Evolutionary conservation across 768 basidiomycete species (phyloP).

Genomic region (Exsudoporus frostii): DNA sequence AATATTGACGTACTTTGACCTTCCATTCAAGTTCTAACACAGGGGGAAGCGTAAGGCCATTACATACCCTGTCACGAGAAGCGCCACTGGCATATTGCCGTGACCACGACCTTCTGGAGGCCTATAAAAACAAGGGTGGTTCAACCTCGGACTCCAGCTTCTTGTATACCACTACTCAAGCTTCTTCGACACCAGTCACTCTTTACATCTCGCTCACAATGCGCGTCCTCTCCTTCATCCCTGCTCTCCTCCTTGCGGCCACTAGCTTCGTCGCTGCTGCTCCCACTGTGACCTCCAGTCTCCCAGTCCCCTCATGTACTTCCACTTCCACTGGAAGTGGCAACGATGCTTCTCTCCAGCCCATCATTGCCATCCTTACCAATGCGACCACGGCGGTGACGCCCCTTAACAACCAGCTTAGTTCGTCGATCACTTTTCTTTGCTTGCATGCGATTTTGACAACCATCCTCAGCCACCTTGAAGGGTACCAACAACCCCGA

Average conservation of each 20-base stretch:
- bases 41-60: no score
- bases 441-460: neutral
- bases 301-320: neutral
- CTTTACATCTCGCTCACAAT: conserved; percentile 15
- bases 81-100: neutral
- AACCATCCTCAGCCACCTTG: neutral
- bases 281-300: neutral
- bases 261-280: conserved; percentile 18
- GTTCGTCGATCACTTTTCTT: neutral
- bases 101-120: neutral
- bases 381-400: neutral
- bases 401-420: neutral
- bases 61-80: no score
- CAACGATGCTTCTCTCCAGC: neutral
- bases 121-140: conserved; percentile 1
- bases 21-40: neutral
- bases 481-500: neutral
- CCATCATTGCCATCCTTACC: neutral
- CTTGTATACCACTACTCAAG: neutral
- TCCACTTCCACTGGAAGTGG: neutral
- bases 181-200: conserved; percentile 6
- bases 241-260: conserved; percentile 15
- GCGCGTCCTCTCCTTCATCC: conserved; percentile 27
- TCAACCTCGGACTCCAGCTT: neutral
- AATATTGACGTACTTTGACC: neutral